These are phyloP conservation scores for Metschnikowia koreensis DNA, from an alignment of 805 yeast species.

Conservation along the genomic window DNA sequence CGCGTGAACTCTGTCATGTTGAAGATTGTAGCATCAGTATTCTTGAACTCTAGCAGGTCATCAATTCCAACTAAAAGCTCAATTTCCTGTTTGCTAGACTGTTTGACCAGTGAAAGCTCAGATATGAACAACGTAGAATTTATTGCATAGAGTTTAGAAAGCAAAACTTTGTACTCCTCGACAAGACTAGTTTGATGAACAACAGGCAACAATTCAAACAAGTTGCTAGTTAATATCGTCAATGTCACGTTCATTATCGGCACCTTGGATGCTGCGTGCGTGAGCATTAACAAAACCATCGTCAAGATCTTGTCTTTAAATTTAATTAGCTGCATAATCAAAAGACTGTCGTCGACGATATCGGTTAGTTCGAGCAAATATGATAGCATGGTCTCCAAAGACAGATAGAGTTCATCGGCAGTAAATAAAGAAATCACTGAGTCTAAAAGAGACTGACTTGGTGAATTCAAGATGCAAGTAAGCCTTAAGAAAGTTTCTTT, in stretches of 20 bases:
- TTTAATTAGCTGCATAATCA: conserved; percentile 38
- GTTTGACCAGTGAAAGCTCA: conserved; percentile 24
- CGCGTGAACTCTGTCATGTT: conserved; percentile 29
- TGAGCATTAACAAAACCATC: conserved; percentile 28
- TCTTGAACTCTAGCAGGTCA: conserved; percentile 15
- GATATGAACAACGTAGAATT: conserved; percentile 27
- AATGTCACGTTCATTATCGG: conserved; percentile 36
- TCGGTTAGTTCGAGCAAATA: conserved; percentile 31
- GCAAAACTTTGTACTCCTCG: conserved; percentile 23
- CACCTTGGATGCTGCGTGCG: conserved; percentile 25
- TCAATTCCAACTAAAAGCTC: conserved; percentile 35
- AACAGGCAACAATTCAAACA: conserved; percentile 33
- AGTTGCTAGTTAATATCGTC: conserved; percentile 22
- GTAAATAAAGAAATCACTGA: conserved; percentile 23
- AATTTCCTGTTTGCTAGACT: conserved; percentile 30
- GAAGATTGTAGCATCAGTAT: conserved; percentile 14
- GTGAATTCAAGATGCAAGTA: conserved; percentile 24
- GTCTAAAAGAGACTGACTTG: conserved; percentile 22
- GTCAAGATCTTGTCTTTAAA: conserved; percentile 29
- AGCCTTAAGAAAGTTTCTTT: conserved; percentile 37
- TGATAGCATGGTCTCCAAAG: conserved; percentile 28
- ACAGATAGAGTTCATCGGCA: conserved; percentile 29
- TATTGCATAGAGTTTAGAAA: conserved; percentile 28
- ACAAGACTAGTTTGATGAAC: conserved; percentile 31
- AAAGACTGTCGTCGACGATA: conserved; percentile 28